Evolutionary conservation across 2,329 filamentous ascomycete species (phyloP).

Genomic region (Diaporthe humulicola): DNA sequence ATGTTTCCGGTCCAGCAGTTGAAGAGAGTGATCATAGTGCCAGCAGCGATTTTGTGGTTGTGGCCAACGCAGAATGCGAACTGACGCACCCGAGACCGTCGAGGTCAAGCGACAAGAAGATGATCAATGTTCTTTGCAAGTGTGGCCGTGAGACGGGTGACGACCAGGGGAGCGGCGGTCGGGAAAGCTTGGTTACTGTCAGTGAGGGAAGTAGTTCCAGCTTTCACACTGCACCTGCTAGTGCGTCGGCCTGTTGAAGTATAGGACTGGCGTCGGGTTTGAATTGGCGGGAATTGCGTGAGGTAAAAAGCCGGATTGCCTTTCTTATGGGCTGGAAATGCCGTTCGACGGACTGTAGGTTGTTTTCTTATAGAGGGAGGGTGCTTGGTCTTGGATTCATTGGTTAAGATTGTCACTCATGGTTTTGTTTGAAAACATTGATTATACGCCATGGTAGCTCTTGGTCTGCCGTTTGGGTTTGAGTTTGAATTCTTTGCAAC

Average conservation of each 20-base stretch:
- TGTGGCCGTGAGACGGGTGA: background rate
- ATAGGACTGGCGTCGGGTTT: rapidly evolving
- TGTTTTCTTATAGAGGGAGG: background rate
- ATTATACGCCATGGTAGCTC: background rate
- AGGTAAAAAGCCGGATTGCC: background rate
- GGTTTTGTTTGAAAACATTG: background rate
- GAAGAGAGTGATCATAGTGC: background rate
- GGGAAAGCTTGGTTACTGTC: background rate
- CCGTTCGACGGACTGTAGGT: background rate
- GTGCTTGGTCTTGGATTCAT: background rate
- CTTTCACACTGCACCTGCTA: constrained; percentile 32
- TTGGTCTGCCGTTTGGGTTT: background rate
- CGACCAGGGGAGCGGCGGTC: background rate
- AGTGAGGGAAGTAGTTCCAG: constrained; percentile 33
- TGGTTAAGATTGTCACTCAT: background rate
- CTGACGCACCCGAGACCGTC: constrained; percentile 37
- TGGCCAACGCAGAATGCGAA: constrained; percentile 31
- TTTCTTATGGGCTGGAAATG: too few relatives aligned
- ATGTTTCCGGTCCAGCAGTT: background rate
- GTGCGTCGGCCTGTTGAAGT: background rate
- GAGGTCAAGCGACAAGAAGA: constrained; percentile 20
- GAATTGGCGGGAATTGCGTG: background rate
- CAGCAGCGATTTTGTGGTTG: background rate
- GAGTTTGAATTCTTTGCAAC: background rate
- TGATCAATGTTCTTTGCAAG: constrained; percentile 24